Conservation (phyloP, 257 asterid species). For the Orobanche coerulescens region DNA sequence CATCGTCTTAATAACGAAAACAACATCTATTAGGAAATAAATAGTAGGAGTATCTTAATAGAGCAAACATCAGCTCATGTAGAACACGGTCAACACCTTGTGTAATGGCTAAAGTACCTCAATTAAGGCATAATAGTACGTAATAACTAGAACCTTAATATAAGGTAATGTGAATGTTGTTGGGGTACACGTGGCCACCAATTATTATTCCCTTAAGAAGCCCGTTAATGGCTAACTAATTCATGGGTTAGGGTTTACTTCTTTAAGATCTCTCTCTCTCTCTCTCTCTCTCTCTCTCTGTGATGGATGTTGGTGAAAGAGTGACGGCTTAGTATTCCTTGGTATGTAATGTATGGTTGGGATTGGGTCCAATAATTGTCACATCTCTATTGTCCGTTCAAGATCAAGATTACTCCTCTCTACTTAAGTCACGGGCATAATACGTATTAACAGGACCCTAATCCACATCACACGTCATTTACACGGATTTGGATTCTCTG, state of each 20-base stretch:
- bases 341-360: constrained; percentile 14
- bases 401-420: constrained; percentile 28
- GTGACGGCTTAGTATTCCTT: constrained; percentile 29
- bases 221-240: no score
- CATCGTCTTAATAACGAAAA: no score
- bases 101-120: background rate
- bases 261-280: no score
- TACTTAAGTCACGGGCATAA: constrained; percentile 28
- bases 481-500: no score
- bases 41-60: no score
- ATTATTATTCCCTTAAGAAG: background rate
- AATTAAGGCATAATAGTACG: background rate
- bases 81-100: no score
- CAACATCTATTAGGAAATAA: no score
- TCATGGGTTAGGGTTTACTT: constrained; percentile 15
- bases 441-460: constrained; percentile 9
- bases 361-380: constrained; percentile 26
- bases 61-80: no score
- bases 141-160: background rate
- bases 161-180: constrained; percentile 15
- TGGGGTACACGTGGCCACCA: background rate
- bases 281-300: no score
- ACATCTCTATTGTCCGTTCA: constrained; percentile 15
- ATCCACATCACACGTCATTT: background rate
- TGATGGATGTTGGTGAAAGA: constrained; percentile 25